Base-by-base conservation (phyloP, 2,329 filamentous ascomycete genomes). In the Fusarium denticulatum region DNA sequence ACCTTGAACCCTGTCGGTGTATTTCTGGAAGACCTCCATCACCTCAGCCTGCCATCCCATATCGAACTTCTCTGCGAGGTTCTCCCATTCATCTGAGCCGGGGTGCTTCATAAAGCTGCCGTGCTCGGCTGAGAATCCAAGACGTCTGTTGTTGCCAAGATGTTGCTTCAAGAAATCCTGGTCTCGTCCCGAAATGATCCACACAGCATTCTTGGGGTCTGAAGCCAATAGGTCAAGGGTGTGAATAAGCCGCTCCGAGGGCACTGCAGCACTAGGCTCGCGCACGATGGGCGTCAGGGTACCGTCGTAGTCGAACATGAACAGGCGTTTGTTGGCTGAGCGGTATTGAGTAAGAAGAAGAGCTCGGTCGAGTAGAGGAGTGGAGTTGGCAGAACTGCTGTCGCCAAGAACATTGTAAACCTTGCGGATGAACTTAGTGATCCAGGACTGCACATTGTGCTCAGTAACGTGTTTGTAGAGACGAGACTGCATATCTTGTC, bases 261-360 rank as follows among this genome's bases (percentile, higher is more conserved):
- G 96, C 43, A 98, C 91, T 7, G 96, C 96, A 10, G 94, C 92
- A 74, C 93, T 92, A 4, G 96, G 96, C 79, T 98, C 95, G 76
- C 93, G 92, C 62, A 98, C 96, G 77, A 99, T 98, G 1, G 95
- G 94, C 7, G 96, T 98, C 61, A 99, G 88, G 1, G 96, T 99
- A 53, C 96, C 96, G 81, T 99, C 96, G 79, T 99, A 99, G 84
- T 99, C 96, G 80, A 98, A 98, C 94, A 99, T 96, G 86, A 98
- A 97, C 7, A 99, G 87, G 16, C 96, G 91, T 83, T 93, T 94
- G 71, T 89, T 89, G 7, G 94, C 91, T 43, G 88, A 85, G 68
- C 91, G 90, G 82, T 98, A 98, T 68, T 92, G 91, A 61, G 88
- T 85, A 42, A 97, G 85, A 74, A 98, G 83, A 71, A 90, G 87